Evolutionary conservation across 352 stramenopile species (phyloP), one percentile per base, ranked within the genome.

Genomic region (Phytophthora sp.): DNA sequence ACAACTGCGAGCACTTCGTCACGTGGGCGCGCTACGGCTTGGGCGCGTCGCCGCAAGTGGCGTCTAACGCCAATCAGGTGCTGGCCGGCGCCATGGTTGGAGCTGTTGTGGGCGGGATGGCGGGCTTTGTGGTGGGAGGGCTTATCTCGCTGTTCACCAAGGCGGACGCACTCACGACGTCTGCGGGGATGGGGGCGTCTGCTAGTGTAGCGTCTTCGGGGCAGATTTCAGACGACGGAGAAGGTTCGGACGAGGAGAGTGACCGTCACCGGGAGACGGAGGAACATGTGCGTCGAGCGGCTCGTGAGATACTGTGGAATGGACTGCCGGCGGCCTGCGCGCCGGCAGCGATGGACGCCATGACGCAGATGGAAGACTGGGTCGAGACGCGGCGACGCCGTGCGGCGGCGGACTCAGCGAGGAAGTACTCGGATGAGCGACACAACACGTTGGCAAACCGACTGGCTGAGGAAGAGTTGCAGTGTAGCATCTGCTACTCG

Each of bases 1-100:
- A 84, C 70, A 92, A 92, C 52, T 92, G 82, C 72, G 82, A 92
- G 51, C 82, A 92, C 59, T 92, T 92, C 67, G 82, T 89, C 37
- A 89, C 82, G 41, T 92, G 78, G 82, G 82, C 78, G 11, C 69
- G 80, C 30, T 89, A 92, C 53, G 78, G 78, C 15, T 55, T 76
- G 10, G 72, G 74, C 2, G 66, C 74, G 43, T 92, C 82, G 28
- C 82, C 80, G 23, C 82, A 92, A 15, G 78, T 82, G 9, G 54
- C 55, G 3, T 82, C 78, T 18, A 81, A 89, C 31, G 68, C 76
- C 0, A 85, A 84, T 21, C 75, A 88, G 42, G 78, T 89, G 34
- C 44, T 89, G n/a, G 79, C 79, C 1, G 78, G 77, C 7, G 82
- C 82, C 10, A 72, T 91, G 59, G 63, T 91, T 12, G 82, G 82